Percentiles rank a stretch among this genome's conserved stretches.
phyloP scores from a whole-genome alignment of 164 flowering plant species.

The Litsea cubeba region DNA sequence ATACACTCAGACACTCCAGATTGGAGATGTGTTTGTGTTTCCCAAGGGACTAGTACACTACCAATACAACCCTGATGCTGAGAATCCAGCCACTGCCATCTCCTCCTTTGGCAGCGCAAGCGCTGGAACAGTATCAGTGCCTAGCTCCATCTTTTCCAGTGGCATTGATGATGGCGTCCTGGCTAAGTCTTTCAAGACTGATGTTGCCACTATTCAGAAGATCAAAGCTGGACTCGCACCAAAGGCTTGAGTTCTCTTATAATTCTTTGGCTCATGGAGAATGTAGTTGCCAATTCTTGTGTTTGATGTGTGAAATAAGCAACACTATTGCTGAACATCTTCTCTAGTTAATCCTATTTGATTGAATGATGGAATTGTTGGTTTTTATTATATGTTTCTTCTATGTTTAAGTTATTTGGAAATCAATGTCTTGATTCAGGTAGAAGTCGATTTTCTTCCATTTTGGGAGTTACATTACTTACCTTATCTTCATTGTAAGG shows the following conservation, averaged over 20 bases:
- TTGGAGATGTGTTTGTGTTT: neutral
- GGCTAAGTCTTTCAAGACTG: conserved; percentile 8
- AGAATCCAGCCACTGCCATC: neutral
- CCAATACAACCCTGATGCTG: neutral
- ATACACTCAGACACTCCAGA: neutral
- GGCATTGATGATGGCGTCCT: neutral
- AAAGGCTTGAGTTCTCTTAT: neutral
- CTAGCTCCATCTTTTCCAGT: conserved; percentile 1
- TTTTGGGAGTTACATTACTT: too few relatives aligned
- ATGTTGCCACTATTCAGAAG: conserved; percentile 10
- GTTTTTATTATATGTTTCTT: too few relatives aligned
- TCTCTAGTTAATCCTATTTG: too few relatives aligned
- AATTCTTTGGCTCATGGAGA: too few relatives aligned
- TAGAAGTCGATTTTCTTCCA: too few relatives aligned
- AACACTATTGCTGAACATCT: too few relatives aligned
- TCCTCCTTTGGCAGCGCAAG: conserved; percentile 22
- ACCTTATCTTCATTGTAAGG: too few relatives aligned
- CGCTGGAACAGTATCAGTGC: conserved; percentile 10
- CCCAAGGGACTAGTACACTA: neutral
- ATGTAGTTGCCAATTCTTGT: too few relatives aligned
- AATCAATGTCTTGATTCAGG: too few relatives aligned
- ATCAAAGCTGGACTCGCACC: conserved; percentile 10
- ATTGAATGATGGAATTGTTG: too few relatives aligned
- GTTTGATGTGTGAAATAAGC: too few relatives aligned
- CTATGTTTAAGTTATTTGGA: too few relatives aligned